Base-by-base conservation (phyloP, 306 rosid genomes). In the Coriaria nepalensis region DNA sequence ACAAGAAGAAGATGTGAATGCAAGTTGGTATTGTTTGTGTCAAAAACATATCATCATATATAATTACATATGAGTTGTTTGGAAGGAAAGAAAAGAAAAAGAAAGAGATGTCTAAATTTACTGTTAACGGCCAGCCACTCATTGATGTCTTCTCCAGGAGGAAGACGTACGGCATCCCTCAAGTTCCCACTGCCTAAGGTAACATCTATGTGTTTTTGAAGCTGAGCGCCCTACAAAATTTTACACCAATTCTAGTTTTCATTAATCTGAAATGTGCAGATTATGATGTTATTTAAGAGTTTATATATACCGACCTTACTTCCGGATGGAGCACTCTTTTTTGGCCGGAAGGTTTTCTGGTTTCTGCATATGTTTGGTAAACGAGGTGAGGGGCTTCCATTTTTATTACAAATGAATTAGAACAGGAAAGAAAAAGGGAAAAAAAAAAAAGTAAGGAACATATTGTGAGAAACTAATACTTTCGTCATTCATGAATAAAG, bases 51-150 rank as follows among this genome's bases (percentile, higher is more conserved):
- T 20, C 29, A 20, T 20, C 29, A 20, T 20, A n/a, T n/a, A n/a
- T n/a, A n/a, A n/a, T n/a, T n/a, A n/a, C 29, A 20, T 20, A 3
- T 20, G 29, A 20, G 29, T 3, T 20, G 1, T 20, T 20, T 20
- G 29, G 29, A 20, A 20, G 29, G 41, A 38, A 38, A 38, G 7
- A 6, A 6, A 38, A 38, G 9, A 38, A 38, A 9, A 38, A 8
- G 1, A 5, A 34, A 39, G 36, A 40, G 13, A 40, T 20, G n/a
- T n/a, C n/a, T n/a, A 10, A 38, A 43, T 63, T 74, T 74, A 86
- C 93, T 74, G 72, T 86, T 86, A 10, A 86, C 93, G 15, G 96
- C 96, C 11, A 86, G 74, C 96, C 96, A 82, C 49, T 86, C 96
- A 43, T 78, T 63, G n/a, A 74, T 62, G 55, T 86, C 96, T 79